These are phyloP conservation scores for Elymus sibiricus DNA, from an alignment of 176 grass and related monocot genomes.

Conservation along the genomic window DNA sequence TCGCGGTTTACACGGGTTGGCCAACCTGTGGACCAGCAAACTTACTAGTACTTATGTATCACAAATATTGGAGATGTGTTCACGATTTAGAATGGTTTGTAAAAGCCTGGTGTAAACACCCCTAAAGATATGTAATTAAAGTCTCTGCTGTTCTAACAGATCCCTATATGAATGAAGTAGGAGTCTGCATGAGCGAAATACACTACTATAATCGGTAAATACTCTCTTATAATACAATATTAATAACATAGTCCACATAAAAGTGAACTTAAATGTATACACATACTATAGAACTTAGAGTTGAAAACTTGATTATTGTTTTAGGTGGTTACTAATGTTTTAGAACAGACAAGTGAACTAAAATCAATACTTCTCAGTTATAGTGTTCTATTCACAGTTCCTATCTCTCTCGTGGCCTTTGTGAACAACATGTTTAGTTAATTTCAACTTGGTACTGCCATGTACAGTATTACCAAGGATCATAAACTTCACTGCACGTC, in stretches of 20 bases:
- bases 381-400: not conserved
- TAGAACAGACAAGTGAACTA: not conserved
- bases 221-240: not conserved
- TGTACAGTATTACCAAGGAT: not conserved
- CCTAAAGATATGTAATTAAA: not conserved
- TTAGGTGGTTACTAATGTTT: not conserved
- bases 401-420: not conserved
- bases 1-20: not conserved
- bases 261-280: not conserved
- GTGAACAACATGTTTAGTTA: not conserved
- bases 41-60: not conserved
- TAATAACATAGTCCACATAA: not conserved
- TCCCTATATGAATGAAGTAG: not conserved
- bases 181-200: not conserved
- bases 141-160: not conserved
- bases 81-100: not conserved
- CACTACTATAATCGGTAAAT: not conserved
- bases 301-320: not conserved
- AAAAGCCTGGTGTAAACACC: not conserved
- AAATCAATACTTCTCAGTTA: not conserved
- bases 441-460: not conserved
- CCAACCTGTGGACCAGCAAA: not conserved
- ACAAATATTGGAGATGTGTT: not conserved
- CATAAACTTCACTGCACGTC: not conserved
- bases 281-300: not conserved